These are phyloP conservation scores for Candida golubevii DNA, from an alignment of 805 yeast species.

Conservation along the genomic window DNA sequence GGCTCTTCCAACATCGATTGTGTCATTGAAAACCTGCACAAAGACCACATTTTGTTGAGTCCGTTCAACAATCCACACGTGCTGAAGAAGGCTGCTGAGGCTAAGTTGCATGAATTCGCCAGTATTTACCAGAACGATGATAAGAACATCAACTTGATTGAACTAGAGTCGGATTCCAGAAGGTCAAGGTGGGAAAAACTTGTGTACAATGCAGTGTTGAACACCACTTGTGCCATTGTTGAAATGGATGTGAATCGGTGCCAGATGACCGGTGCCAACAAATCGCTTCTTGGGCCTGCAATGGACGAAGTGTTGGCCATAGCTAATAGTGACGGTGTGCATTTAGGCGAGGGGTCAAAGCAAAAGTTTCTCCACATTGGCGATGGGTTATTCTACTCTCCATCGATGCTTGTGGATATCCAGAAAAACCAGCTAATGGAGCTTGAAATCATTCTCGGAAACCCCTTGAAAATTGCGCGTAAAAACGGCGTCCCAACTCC, in stretches of 20 bases:
- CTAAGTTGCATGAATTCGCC: conserved; percentile 21
- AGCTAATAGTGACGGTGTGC: conserved; percentile 66
- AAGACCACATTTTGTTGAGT: conserved; percentile 49
- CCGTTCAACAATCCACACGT: conserved; percentile 37
- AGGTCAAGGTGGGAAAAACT: conserved; percentile 38
- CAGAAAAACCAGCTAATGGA: conserved; percentile 66
- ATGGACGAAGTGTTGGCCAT: conserved; percentile 63
- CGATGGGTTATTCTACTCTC: conserved; percentile 44
- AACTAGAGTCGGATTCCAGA: conserved; percentile 27
- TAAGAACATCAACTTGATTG: conserved; percentile 21
- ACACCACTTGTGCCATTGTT: conserved; percentile 32
- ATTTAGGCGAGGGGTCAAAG: conserved; percentile 46
- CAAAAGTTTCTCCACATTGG: conserved; percentile 48
- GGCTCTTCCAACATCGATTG: conserved; percentile 54
- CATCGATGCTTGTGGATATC: conserved; percentile 71
- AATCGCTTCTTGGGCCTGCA: conserved; percentile 44
- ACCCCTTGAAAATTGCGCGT: conserved; percentile 38
- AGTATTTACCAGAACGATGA: conserved; percentile 27
- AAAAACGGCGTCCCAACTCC: conserved; percentile 44
- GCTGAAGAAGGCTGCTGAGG: conserved; percentile 10
- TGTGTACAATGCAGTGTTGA: conserved; percentile 33
- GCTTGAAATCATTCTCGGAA: conserved; percentile 68
- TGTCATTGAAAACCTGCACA: conserved; percentile 44
- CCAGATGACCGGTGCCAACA: conserved; percentile 32
- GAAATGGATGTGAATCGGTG: conserved; percentile 33